phyloP scores from a whole-genome alignment of 148 eudicot species.

The Camellia lanceoleosa region DNA sequence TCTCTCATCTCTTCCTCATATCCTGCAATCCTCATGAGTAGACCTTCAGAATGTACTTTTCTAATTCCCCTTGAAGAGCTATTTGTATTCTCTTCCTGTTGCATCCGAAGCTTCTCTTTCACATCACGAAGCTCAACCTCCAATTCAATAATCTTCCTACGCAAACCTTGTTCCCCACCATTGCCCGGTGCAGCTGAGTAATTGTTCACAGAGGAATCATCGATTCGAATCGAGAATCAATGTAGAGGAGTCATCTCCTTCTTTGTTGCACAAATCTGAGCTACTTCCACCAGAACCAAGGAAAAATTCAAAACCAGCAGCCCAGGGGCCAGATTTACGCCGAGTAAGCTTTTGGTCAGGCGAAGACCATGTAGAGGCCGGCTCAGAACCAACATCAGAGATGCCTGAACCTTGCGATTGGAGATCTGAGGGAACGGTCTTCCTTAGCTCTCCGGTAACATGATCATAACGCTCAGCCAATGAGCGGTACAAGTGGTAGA shows the following conservation, averaged over 20 bases:
- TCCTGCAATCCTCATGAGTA: constrained; percentile 33
- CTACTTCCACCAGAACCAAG: constrained; percentile 67
- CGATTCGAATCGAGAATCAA: constrained; percentile 81
- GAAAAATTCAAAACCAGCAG: constrained; percentile 87
- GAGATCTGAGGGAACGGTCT: constrained; percentile 57
- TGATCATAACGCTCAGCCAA: constrained; percentile 87
- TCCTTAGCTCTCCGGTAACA: constrained; percentile 63
- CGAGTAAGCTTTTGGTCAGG: constrained; percentile 44
- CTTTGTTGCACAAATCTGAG: constrained; percentile 47
- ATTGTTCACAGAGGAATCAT: constrained; percentile 69
- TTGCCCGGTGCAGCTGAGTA: constrained; percentile 35
- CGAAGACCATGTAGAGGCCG: constrained; percentile 31
- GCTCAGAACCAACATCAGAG: constrained; percentile 60
- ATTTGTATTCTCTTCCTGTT: constrained; percentile 34
- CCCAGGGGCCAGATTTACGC: constrained; percentile 67
- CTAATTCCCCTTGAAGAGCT: constrained; percentile 32
- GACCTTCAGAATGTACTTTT: constrained; percentile 34
- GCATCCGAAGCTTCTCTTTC: constrained; percentile 48
- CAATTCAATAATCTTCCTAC: constrained; percentile 43
- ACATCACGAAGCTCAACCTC: constrained; percentile 55
- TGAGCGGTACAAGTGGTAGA: constrained; percentile 69
- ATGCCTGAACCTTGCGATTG: constrained; percentile 62
- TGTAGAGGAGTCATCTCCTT: constrained; percentile 70
- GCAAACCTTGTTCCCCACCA: constrained; percentile 45
- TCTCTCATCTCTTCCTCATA: constrained; percentile 53